Base-by-base conservation (phyloP, 352 stramenopile genomes). In the Stephanocyclus meneghinianus region DNA sequence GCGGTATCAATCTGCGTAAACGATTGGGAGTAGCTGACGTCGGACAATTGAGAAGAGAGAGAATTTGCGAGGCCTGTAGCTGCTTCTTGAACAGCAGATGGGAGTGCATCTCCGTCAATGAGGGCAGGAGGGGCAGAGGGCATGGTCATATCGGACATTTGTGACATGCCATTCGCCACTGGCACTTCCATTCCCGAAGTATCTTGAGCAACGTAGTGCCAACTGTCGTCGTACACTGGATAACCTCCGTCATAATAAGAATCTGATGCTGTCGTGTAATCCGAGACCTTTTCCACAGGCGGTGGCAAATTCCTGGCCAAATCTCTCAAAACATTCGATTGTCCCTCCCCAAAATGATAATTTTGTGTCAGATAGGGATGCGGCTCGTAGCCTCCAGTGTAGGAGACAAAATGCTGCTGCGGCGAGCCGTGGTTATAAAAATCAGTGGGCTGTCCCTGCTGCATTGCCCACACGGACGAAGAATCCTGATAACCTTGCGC, bases 221-320 rank as follows among this genome's bases (percentile, higher is more conserved):
- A 40, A 21, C 29, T 44, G 10, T 62, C 55, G 11, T 62, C 55
- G n/a, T 62, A 21, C 6, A 44, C 35, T 16, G 55, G 55, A n/a
- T 8, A 16, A 18, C 3, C 9, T 21, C 11, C 26, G n/a, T 40
- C 9, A 2, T 62, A 40, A 62, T 62, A 53, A 4, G 0, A 1
- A 29, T 21, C 8, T 18, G 21, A 15, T 32, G 51, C 51, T 13
- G 51, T 1, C 30, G 21, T 59, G 11, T 16, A 26, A n/a, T 26
- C 21, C n/a, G 45, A 53, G 13, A 40, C 35, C 7, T 53, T 21
- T 10, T 62, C 30, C 9, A 21, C 30, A 6, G 55, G 55, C 15
- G 55, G 55, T 16, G 55, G 55, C 40, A 62, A 62, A 62, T 13
- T 45, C n/a, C n/a, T 45, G 7, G 55, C 55, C 55, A 62, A 45